Base-by-base conservation (phyloP, 371 early-diverging fungal species). In the Circinella umbellata region DNA sequence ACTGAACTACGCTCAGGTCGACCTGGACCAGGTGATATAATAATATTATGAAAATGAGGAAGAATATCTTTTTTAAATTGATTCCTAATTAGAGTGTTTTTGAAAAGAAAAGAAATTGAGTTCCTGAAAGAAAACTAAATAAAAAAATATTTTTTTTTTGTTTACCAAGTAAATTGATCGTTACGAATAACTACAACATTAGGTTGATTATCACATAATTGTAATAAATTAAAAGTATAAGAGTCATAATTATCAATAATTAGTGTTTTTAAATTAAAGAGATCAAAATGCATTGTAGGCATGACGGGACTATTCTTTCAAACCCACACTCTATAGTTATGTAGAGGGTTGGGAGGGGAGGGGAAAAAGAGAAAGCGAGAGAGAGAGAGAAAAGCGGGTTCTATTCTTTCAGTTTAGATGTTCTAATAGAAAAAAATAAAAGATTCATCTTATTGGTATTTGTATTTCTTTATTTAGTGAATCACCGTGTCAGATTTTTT, bases 191-290 rank as follows among this genome's bases (percentile, higher is more conserved):
- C 94, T 3, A 95, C 84, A 0, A 92, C 86, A 66, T 88, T 81
- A 15, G 70, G 53, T 4, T 55, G 47, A 46, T 84, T 80, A 10
- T 71, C 67, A 72, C 89, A 91, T 15, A 94, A 84, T 74, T 95
- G 95, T 64, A 93, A 73, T 34, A 98, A 79, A 76, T 98, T 98
- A 81, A 93, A 94, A 1, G 98, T 98, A 76, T 98, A 98, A 6
- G 96, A 96, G 78, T 98, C 99, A 75, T 96, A 97, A 83, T 98
- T 97, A 80, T 98, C 99, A 59, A 98, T 89, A 48, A 98, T 90
- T 14, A 98, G 81, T 0, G 89, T 89, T 61, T 76, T 77, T 34
- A 64, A 35, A 36, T 35, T 13, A 5, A 17, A 37, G n/a, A 37
- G 35, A 57, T 57, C 57, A 7, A 27, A 27, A 57, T 57, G 27